A percentile compares a stretch with the other conserved stretches of the same genome.
These are phyloP conservation scores for Fragaria iinumae DNA, from an alignment of 306 rosid species.

Conservation along the genomic window DNA sequence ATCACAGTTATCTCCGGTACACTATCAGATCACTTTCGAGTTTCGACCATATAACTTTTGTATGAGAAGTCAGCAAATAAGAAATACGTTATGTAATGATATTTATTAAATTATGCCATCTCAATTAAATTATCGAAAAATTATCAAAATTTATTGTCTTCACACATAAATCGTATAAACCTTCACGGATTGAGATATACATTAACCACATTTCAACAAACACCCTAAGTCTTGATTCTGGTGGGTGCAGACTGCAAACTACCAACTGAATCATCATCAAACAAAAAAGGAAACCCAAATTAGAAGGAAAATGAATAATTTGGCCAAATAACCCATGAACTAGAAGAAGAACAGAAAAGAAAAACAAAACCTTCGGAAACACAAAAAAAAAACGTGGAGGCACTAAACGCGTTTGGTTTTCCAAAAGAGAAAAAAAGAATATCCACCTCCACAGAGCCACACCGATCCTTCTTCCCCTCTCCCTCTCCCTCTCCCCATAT, in stretches of 20 bases:
- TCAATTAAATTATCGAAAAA: too few species aligned
- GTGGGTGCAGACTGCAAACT: background rate
- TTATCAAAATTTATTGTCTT: too few species aligned
- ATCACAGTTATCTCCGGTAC: too few species aligned
- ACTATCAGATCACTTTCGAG: too few species aligned
- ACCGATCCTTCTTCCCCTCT: background rate
- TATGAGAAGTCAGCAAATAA: too few species aligned
- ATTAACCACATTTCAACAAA: too few species aligned
- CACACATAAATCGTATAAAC: too few species aligned
- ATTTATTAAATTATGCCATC: too few species aligned
- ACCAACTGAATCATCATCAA: background rate
- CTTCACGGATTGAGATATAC: too few species aligned
- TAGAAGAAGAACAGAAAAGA: background rate
- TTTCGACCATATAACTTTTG: too few species aligned
- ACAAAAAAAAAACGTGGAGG: background rate
- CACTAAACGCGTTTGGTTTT: background rate
- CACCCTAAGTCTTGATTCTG: too few species aligned
- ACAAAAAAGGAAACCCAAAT: background rate
- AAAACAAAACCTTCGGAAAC: background rate
- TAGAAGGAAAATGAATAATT: background rate
- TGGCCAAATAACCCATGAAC: background rate
- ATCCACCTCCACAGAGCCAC: background rate
- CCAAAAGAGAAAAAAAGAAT: background rate
- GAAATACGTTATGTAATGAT: too few species aligned
- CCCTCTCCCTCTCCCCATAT: background rate